Evolutionary conservation across 176 grass and related monocot genomes (phyloP).

Genomic region (Aegilops bicornis): DNA sequence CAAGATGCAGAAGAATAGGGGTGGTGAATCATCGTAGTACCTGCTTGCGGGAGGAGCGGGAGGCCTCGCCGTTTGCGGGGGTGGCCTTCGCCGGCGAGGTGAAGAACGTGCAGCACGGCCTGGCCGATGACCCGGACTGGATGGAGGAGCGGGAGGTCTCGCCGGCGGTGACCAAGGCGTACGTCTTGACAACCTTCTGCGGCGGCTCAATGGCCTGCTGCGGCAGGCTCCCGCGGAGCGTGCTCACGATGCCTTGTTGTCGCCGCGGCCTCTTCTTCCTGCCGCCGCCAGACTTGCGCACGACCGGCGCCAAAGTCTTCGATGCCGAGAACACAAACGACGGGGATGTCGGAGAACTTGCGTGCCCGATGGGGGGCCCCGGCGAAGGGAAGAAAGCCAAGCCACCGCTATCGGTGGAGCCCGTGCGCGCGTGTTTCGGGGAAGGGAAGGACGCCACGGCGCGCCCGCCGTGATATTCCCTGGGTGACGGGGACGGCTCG

Average conservation of each 20-base stretch:
- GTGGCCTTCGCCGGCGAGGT: conserved; percentile 3
- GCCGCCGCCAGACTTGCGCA: neutral
- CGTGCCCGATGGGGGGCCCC: neutral
- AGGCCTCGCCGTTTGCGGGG: too few species aligned
- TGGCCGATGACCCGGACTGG: neutral
- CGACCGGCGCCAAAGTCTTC: neutral
- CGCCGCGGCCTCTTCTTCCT: conserved; percentile 1
- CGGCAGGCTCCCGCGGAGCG: neutral
- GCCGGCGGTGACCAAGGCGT: neutral
- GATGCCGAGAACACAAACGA: neutral
- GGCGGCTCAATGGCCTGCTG: neutral
- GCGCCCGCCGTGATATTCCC: neutral
- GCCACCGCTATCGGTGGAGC: neutral
- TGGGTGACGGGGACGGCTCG: conserved; percentile 3
- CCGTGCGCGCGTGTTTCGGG: neutral
- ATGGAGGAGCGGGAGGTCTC: conserved; percentile 7
- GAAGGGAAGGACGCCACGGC: neutral
- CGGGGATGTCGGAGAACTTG: neutral
- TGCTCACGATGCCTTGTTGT: neutral
- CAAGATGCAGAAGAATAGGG: neutral
- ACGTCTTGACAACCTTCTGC: neutral
- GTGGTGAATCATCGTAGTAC: neutral
- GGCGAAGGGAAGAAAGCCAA: neutral
- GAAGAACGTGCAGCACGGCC: conserved; percentile 5
- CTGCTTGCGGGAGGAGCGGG: neutral